Percentiles rank a stretch among this genome's conserved stretches.
Evolutionary conservation across 2,329 filamentous ascomycete species (phyloP).

Genomic region (Chalaropsis thielavioides): DNA sequence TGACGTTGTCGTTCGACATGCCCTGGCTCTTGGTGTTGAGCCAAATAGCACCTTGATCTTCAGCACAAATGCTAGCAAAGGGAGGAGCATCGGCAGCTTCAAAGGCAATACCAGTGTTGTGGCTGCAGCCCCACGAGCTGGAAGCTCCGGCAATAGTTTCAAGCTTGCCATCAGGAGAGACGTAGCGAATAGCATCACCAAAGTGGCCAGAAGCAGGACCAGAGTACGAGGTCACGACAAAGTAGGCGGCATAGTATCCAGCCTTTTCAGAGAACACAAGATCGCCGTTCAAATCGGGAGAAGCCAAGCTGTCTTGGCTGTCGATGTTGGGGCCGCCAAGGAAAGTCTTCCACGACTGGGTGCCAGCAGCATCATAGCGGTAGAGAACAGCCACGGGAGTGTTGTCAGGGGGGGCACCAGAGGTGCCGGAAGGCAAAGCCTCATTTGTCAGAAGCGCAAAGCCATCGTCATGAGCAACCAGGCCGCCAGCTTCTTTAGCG

Average conservation of each 20-base stretch:
- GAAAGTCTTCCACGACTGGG: constrained; percentile 43
- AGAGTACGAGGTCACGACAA: constrained; percentile 44
- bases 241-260: constrained; percentile 46
- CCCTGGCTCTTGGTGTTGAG: constrained; percentile 45
- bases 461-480: constrained; percentile 49
- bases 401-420: constrained; percentile 25
- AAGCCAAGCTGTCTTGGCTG: constrained; percentile 32
- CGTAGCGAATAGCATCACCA: constrained; percentile 36
- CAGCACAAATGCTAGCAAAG: constrained; percentile 44
- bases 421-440: constrained; percentile 34
- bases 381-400: constrained; percentile 42
- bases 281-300: constrained; percentile 48
- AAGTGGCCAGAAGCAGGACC: constrained; percentile 41
- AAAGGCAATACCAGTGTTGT: constrained; percentile 51
- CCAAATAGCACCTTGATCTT: constrained; percentile 51
- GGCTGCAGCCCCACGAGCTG: constrained; percentile 45
- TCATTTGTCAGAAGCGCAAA: constrained; percentile 49
- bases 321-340: constrained; percentile 43
- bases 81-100: constrained; percentile 44
- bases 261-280: constrained; percentile 43
- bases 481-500: constrained; percentile 44
- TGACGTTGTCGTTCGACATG: constrained; percentile 39
- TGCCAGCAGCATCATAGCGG: constrained; percentile 37
- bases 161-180: constrained; percentile 36
- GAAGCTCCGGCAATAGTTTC: constrained; percentile 38